Percentiles rank a stretch among this genome's conserved stretches.
Evolutionary conservation across 345 rosid species (phyloP).

Genomic region (Firmiana major): DNA sequence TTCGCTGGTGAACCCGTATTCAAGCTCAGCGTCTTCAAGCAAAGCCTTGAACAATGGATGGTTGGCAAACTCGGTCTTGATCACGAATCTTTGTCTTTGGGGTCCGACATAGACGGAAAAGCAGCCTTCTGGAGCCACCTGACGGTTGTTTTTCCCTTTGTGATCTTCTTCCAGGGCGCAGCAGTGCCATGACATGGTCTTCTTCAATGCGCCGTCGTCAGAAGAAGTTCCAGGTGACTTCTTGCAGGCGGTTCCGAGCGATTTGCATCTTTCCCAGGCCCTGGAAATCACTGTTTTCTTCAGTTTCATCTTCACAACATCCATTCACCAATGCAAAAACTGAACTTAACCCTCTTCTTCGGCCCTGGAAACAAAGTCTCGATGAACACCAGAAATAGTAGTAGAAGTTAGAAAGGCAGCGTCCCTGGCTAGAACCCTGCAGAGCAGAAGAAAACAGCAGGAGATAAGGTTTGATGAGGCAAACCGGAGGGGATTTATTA

Average conservation of each 20-base stretch:
- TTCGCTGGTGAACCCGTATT: slow-evolving; percentile 49
- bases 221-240: slow-evolving; percentile 1
- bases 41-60: slow-evolving; percentile 68
- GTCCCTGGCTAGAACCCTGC: not conserved
- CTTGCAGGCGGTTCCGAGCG: slow-evolving; percentile 27
- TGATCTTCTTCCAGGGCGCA: not conserved
- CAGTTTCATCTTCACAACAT: slow-evolving; percentile 20
- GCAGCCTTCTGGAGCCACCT: slow-evolving; percentile 50
- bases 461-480: not conserved
- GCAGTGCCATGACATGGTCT: slow-evolving; percentile 53
- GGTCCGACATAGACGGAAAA: slow-evolving; percentile 78
- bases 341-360: not conserved
- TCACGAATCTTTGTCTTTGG: slow-evolving; percentile 43
- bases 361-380: not conserved
- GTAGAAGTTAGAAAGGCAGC: not conserved
- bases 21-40: slow-evolving; percentile 74
- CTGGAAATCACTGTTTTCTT: slow-evolving; percentile 44
- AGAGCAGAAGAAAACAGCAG: not conserved
- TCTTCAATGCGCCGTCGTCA: slow-evolving; percentile 16
- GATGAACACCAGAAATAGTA: not conserved
- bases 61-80: slow-evolving; percentile 48
- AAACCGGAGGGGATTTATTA: not conserved
- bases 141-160: slow-evolving; percentile 4
- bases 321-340: slow-evolving; percentile 26
- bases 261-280: slow-evolving; percentile 63